Percentiles rank a stretch among this genome's conserved stretches.
These are phyloP conservation scores for Lactarius sanguifluus DNA, from an alignment of 768 basidiomycete species.

Conservation along the genomic window DNA sequence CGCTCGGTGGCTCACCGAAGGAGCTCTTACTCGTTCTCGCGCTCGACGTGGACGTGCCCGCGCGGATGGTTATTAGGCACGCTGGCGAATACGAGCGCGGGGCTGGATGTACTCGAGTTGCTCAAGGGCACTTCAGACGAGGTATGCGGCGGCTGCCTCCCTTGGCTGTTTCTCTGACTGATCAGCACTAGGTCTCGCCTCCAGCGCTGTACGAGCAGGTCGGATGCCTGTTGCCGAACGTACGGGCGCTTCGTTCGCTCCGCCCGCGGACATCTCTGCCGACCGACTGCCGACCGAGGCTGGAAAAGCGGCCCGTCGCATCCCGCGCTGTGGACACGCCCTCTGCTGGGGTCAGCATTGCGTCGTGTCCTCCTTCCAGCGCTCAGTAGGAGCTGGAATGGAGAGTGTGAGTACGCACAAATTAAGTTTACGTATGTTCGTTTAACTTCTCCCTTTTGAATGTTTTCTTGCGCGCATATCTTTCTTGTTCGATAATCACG, in stretches of 20 bases:
- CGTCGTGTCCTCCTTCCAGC: slow-evolving; percentile 35
- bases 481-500: not conserved
- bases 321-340: slow-evolving; percentile 35
- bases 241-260: slow-evolving; percentile 34
- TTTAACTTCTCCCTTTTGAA: not conserved
- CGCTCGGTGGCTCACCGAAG: slow-evolving; percentile 29
- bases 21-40: slow-evolving; percentile 27
- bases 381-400: slow-evolving; percentile 32
- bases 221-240: slow-evolving; percentile 32
- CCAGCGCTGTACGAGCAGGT: slow-evolving; percentile 37
- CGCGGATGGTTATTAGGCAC: slow-evolving; percentile 37
- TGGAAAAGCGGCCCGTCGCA: slow-evolving; percentile 37
- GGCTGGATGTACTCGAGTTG: slow-evolving; percentile 34
- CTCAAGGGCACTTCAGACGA: slow-evolving; percentile 35
- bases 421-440: not conserved
- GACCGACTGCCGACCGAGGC: too few species aligned
- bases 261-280: slow-evolving; percentile 40
- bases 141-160: slow-evolving; percentile 25
- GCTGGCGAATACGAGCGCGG: slow-evolving; percentile 33
- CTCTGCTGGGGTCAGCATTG: slow-evolving; percentile 30
- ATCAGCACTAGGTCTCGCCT: slow-evolving; percentile 7
- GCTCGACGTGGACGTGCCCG: slow-evolving; percentile 35
- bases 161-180: not conserved
- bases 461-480: not conserved
- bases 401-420: slow-evolving; percentile 4